These are phyloP conservation scores for Verticillium nubilum DNA, from an alignment of 2,329 filamentous ascomycete genomes.

Conservation along the genomic window DNA sequence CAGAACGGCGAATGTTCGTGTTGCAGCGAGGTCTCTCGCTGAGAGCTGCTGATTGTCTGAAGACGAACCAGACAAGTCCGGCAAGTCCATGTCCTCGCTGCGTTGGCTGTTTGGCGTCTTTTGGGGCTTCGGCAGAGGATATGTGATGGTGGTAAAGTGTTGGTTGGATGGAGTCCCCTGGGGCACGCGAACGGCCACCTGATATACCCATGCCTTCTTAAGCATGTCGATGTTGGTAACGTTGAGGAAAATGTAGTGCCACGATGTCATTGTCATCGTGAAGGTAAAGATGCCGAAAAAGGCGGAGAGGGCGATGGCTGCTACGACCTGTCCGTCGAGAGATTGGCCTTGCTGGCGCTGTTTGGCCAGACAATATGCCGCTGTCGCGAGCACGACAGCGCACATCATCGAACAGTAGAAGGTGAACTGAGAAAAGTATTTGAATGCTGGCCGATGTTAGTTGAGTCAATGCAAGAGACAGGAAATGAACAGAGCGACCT, in stretches of 20 bases:
- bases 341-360: slow-evolving; percentile 33
- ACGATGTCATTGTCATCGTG: slow-evolving; percentile 69
- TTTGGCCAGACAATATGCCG: slow-evolving; percentile 58
- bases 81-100: slow-evolving; percentile 1
- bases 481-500: slow-evolving; percentile 16
- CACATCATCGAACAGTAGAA: slow-evolving; percentile 68
- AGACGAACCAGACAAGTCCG: not conserved
- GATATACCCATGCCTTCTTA: slow-evolving; percentile 56
- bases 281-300: slow-evolving; percentile 78
- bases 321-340: slow-evolving; percentile 58
- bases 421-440: slow-evolving; percentile 88
- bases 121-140: slow-evolving; percentile 41
- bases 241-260: slow-evolving; percentile 66
- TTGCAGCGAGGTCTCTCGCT: slow-evolving; percentile 37
- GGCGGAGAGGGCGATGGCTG: slow-evolving; percentile 57
- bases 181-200: slow-evolving; percentile 70
- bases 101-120: not conserved
- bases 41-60: not conserved
- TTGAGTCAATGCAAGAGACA: not conserved
- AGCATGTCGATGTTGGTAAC: slow-evolving; percentile 81
- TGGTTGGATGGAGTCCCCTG: slow-evolving; percentile 33
- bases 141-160: slow-evolving; percentile 48
- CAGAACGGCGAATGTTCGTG: slow-evolving; percentile 73
- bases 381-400: slow-evolving; percentile 54
- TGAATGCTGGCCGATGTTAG: slow-evolving; percentile 53